Evolutionary conservation across 495 filamentous ascomycete genomes (phyloP), one percentile per base, ranked within the genome.

Genomic region (Xylaria palmicola): DNA sequence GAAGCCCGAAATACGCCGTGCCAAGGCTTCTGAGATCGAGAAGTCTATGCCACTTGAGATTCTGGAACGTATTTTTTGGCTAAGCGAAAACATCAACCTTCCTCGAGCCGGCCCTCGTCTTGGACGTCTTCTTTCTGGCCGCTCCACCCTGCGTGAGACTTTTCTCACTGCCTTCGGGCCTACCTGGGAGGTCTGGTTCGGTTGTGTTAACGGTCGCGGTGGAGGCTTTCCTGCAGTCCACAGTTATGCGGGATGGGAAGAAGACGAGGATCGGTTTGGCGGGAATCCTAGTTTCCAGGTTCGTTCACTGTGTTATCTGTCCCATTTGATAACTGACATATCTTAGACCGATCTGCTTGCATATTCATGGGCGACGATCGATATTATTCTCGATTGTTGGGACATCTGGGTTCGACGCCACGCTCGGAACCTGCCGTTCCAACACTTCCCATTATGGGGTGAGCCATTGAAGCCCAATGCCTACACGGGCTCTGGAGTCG

Each of bases 41-140:
- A 62, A 50, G 45, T 49, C 43, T 29, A 59, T 80, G 10, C 77
- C 77, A 1, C 47, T 69, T 29, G 77, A 80, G 58, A 65, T 80
- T 17, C 68, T 80, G n/a, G 75, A 78, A 64, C 66, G 39, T 2
- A 78, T 80, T 56, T 70, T 77, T 19, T 62, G 67, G 64, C 44
- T 72, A 26, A 78, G 74, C 12, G 66, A 66, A 54, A 79, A 80
- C 45, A 19, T 72, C 51, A 71, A 75, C 56, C 64, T 80, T 6
- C 62, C 76, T 1, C 68, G 65, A 19, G 67, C 69, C 40, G 75
- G 72, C 52, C 71, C 59, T 24, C 68, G 65, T 39, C 62, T 80
- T 24, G 75, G 77, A 17, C 55, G 62, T 3, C 24, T 71, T 1
- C 63, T 80, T 24, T 78, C 77, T 2, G 60, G 57, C 10, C 12